A percentile compares a stretch with the other conserved stretches of the same genome.
These are phyloP conservation scores for Circinella umbellata DNA, from an alignment of 371 early-diverging fungal genomes.

Conservation along the genomic window DNA sequence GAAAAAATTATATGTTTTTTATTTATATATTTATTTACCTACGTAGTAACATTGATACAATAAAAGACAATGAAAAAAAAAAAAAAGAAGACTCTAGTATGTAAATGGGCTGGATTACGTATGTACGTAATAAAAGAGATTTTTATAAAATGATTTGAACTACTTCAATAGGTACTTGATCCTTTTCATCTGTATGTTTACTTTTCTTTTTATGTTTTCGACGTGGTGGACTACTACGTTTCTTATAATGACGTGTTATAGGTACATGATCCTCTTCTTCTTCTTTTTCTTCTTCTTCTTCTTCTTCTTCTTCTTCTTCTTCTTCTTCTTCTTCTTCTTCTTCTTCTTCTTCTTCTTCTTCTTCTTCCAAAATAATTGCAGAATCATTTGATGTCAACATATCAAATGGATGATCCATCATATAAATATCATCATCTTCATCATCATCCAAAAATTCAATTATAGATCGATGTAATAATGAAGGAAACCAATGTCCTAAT, in stretches of 20 bases:
- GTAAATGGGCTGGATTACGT: no score
- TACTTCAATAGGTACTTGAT: constrained; percentile 9
- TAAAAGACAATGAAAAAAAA: no score
- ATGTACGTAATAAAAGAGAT: no score
- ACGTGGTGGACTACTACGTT: constrained; percentile 3
- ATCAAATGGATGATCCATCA: constrained; percentile 17
- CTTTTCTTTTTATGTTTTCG: constrained; percentile 1
- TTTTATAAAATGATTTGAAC: constrained; percentile 12
- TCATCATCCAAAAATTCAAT: constrained; percentile 23
- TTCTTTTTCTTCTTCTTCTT: not conserved
- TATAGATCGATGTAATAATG: constrained; percentile 19
- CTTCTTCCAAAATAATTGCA: not conserved
- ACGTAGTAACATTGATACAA: no score
- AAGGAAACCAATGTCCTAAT: constrained; percentile 29
- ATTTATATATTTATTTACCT: no score
- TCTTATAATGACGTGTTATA: not conserved
- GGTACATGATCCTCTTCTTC: not conserved
- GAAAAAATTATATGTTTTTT: no score
- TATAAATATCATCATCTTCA: constrained; percentile 12
- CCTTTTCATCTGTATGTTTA: constrained; percentile 11
- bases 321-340: constrained; percentile 1
- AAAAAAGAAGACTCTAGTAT: no score
- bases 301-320: not conserved
- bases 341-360: constrained; percentile 1
- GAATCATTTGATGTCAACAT: constrained; percentile 8